Conservation (phyloP, 1,284 basidiomycete species). For the Ceratobasidium sp. region DNA sequence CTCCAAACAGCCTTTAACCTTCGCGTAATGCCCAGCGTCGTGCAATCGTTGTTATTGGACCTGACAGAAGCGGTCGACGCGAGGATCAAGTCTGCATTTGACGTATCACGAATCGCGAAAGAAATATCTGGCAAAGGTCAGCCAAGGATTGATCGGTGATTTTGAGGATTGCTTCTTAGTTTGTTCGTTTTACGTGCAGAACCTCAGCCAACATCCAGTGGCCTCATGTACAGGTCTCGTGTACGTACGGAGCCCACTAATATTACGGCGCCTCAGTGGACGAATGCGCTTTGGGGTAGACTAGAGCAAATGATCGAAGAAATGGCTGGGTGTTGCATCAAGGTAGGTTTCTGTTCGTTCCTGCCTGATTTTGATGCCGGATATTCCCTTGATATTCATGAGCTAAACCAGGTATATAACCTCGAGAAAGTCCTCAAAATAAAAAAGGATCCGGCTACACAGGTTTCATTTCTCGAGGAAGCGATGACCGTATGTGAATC, state of each 20-base stretch:
- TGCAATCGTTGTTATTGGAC: slow-evolving; percentile 80
- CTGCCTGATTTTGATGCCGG: neutral
- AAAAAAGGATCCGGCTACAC: slow-evolving; percentile 82
- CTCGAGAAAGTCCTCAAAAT: slow-evolving; percentile 91
- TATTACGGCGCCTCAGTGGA: slow-evolving; percentile 81
- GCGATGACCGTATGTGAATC: slow-evolving; percentile 76
- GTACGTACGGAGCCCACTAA: slow-evolving; percentile 85
- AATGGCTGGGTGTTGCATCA: slow-evolving; percentile 88
- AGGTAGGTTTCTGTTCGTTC: slow-evolving; percentile 58
- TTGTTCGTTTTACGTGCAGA: slow-evolving; percentile 49
- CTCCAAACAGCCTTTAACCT: slow-evolving; percentile 96
- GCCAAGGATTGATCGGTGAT: slow-evolving; percentile 37
- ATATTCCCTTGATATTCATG: neutral
- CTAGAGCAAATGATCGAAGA: slow-evolving; percentile 87
- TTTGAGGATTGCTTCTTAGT: too few species aligned
- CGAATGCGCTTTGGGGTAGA: slow-evolving; percentile 79
- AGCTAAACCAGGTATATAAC: slow-evolving; percentile 75
- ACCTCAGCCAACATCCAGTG: slow-evolving; percentile 53
- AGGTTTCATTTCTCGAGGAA: slow-evolving; percentile 85
- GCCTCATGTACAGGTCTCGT: slow-evolving; percentile 74
- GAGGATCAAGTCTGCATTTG: slow-evolving; percentile 83
- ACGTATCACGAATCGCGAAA: slow-evolving; percentile 82
- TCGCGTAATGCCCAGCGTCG: slow-evolving; percentile 80
- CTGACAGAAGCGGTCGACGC: slow-evolving; percentile 84
- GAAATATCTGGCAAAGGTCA: slow-evolving; percentile 77